Evolutionary conservation across 371 early-diverging fungal species (phyloP).

Genomic region (Mucor racemosus): DNA sequence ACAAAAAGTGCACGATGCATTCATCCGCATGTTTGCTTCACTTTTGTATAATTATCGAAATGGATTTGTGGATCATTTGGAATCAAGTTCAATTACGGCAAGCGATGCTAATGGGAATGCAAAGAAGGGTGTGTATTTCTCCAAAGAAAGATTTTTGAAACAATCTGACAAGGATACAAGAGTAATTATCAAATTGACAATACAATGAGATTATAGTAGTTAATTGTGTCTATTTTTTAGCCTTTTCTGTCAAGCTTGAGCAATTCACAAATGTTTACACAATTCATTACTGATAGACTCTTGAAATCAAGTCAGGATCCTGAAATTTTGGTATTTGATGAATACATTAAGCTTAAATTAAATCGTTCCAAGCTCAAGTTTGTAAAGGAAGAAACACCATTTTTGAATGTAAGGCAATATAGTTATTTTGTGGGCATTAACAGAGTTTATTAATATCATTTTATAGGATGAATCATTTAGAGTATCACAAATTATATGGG

Average conservation of each 20-base stretch:
- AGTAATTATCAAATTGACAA: slow-evolving; percentile 43
- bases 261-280: slow-evolving; percentile 82
- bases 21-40: slow-evolving; percentile 80
- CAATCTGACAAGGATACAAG: slow-evolving; percentile 69
- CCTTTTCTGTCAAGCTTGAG: slow-evolving; percentile 65
- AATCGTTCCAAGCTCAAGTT: slow-evolving; percentile 79
- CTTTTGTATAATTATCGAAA: slow-evolving; percentile 74
- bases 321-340: slow-evolving; percentile 81
- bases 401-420: slow-evolving; percentile 60
- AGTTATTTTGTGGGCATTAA: not conserved
- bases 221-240: slow-evolving; percentile 22
- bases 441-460: too few relatives aligned
- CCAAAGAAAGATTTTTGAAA: slow-evolving; percentile 67
- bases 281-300: slow-evolving; percentile 79
- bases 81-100: slow-evolving; percentile 17
- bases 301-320: slow-evolving; percentile 69
- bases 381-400: slow-evolving; percentile 81
- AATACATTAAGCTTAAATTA: slow-evolving; percentile 79
- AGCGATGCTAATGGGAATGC: slow-evolving; percentile 23
- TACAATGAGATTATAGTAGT: not conserved
- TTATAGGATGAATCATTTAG: slow-evolving; percentile 45
- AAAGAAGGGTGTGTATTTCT: slow-evolving; percentile 39
- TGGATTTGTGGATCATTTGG: slow-evolving; percentile 48
- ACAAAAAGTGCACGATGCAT: slow-evolving; percentile 67
- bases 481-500: slow-evolving; percentile 54